These are phyloP conservation scores for Backusella tarrabulga DNA, from an alignment of 192 early-diverging fungal species.

Conservation along the genomic window DNA sequence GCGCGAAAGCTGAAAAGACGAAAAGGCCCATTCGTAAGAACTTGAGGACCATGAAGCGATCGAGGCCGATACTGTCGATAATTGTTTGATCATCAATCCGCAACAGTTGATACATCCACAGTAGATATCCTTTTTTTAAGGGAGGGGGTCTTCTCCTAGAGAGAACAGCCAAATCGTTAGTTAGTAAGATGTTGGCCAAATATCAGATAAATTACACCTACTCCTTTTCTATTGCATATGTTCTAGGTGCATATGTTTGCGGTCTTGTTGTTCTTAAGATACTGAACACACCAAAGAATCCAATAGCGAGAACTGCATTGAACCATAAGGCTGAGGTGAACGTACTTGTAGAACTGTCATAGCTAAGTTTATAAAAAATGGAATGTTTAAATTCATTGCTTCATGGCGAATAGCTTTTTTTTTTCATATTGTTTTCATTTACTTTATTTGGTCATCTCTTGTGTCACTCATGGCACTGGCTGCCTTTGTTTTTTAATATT, in stretches of 20 bases:
- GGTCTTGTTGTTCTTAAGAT: conserved; percentile 62
- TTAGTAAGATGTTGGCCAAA: background rate
- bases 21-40: conserved; percentile 66
- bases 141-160: conserved; percentile 52
- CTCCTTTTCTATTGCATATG: conserved; percentile 60
- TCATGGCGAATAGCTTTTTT: background rate
- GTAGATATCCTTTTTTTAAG: conserved; percentile 49
- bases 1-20: conserved; percentile 57
- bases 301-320: conserved; percentile 55
- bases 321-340: conserved; percentile 71
- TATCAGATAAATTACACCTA: conserved; percentile 10
- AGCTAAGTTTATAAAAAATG: background rate
- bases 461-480: background rate
- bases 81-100: conserved; percentile 52
- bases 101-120: conserved; percentile 62
- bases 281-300: conserved; percentile 58
- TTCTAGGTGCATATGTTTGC: conserved; percentile 71
- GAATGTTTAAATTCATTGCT: background rate
- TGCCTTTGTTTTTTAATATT: background rate
- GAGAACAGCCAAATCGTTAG: background rate
- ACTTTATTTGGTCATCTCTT: conserved; percentile 8
- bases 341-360: conserved; percentile 53
- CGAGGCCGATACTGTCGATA: conserved; percentile 59
- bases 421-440: background rate
- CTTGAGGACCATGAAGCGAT: conserved; percentile 78